A percentile compares a stretch with the other conserved stretches of the same genome.
Conservation (phyloP, 23 red algal genomes). For the Gracilaria domingensis region DNA sequence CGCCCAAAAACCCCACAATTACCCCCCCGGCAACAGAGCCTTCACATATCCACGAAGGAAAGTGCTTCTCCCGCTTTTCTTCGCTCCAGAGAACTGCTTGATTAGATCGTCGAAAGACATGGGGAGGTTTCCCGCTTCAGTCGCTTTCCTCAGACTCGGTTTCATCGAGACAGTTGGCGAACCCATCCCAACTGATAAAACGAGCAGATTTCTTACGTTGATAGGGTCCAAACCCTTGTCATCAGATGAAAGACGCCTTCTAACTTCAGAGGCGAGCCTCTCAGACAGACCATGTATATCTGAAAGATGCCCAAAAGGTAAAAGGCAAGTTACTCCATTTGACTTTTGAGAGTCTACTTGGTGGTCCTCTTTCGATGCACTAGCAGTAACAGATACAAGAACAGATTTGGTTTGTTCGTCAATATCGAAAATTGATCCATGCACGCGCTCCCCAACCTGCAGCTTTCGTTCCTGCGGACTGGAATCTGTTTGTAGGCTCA, state of each 20-base stretch:
- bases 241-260: not conserved
- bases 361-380: not conserved
- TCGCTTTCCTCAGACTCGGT: conserved; percentile 43
- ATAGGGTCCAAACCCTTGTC: not conserved
- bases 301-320: conserved; percentile 65
- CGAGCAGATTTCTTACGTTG: conserved; percentile 12
- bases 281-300: conserved; percentile 61
- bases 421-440: conserved; percentile 29
- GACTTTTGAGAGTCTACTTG: not conserved
- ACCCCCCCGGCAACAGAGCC: conserved; percentile 57
- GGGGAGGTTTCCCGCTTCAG: not conserved
- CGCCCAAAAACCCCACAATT: conserved; percentile 76
- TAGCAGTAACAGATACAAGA: conserved; percentile 32
- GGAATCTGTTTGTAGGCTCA: conserved; percentile 23
- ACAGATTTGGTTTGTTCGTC: conserved; percentile 28
- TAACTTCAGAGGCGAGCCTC: conserved; percentile 27
- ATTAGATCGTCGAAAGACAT: conserved; percentile 20
- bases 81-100: not conserved
- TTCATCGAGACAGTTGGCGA: conserved; percentile 49
- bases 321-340: conserved; percentile 7
- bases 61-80: not conserved
- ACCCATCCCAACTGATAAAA: conserved; percentile 31
- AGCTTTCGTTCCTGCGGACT: not conserved
- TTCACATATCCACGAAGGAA: conserved; percentile 72
- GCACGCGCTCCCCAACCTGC: conserved; percentile 1